Percentiles rank a stretch among this genome's conserved stretches.
Evolutionary conservation across 2,329 filamentous ascomycete genomes (phyloP).

Genomic region (Cryphonectria naterciae): DNA sequence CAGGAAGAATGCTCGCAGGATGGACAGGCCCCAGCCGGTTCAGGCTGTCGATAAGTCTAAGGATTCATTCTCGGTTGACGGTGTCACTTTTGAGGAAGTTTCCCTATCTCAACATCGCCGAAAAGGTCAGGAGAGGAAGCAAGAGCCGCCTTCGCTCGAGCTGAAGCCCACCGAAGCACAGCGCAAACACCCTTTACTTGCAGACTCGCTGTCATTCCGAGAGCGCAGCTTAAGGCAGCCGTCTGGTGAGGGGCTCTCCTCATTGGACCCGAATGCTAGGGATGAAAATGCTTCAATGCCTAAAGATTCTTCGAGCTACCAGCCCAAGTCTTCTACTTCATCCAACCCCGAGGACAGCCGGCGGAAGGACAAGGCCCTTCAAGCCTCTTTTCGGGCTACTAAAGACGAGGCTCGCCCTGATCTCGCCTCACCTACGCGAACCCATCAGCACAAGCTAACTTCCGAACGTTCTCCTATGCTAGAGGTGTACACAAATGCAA

Average conservation of each 20-base stretch:
- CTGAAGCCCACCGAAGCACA: neutral
- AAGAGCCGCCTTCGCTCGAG: neutral
- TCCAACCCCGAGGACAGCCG: neutral
- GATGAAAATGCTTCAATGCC: neutral
- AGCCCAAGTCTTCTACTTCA: neutral
- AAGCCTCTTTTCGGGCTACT: neutral
- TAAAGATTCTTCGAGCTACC: neutral
- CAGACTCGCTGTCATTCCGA: neutral
- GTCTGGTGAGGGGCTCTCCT: neutral
- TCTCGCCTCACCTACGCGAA: neutral
- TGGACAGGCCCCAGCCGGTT: neutral
- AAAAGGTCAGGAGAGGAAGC: neutral
- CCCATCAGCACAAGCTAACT: neutral
- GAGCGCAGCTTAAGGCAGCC: conserved; percentile 2
- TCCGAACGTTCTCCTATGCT: neutral
- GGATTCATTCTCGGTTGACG: neutral
- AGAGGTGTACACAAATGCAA: neutral
- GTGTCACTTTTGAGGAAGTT: neutral
- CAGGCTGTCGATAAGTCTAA: neutral
- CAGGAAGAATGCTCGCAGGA: neutral
- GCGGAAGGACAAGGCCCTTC: neutral
- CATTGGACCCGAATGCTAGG: neutral
- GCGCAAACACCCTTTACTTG: neutral
- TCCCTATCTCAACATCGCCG: neutral
- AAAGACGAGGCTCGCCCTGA: neutral